Evolutionary conservation across 768 basidiomycete genomes (phyloP).

Genomic region (Chalciporus chontae): DNA sequence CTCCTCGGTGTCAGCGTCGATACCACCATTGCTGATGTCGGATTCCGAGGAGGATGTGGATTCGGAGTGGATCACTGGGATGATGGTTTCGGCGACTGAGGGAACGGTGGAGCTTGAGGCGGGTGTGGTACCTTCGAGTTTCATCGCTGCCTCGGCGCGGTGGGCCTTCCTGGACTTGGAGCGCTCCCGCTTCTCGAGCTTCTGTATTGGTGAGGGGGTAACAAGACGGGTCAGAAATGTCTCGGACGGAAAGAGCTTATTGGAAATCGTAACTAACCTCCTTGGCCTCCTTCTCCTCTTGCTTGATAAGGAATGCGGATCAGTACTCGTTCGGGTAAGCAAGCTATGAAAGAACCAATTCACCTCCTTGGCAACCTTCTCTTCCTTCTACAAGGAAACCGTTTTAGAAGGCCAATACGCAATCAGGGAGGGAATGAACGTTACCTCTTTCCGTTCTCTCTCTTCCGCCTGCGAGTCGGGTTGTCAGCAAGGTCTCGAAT

Average conservation of each 20-base stretch:
- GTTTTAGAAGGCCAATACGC: conserved; percentile 7
- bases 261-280: conserved; percentile 33
- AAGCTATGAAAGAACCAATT: conserved; percentile 11
- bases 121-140: conserved; percentile 17
- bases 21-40: conserved; percentile 54
- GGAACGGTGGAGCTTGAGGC: conserved; percentile 9
- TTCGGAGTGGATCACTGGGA: conserved; percentile 23
- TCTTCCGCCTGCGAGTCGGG: conserved; percentile 48
- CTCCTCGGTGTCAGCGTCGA: conserved; percentile 74
- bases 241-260: neutral
- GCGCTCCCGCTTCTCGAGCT: conserved; percentile 53
- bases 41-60: conserved; percentile 54
- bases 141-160: conserved; percentile 32
- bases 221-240: neutral
- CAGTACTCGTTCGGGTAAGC: conserved; percentile 14
- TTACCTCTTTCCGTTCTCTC: conserved; percentile 58
- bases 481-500: conserved; percentile 5
- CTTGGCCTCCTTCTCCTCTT: conserved; percentile 43
- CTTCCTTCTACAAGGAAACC: conserved; percentile 38
- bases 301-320: conserved; percentile 27
- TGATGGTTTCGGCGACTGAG: conserved; percentile 14
- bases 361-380: conserved; percentile 58
- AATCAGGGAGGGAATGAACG: conserved; percentile 1
- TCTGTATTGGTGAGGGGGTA: conserved; percentile 36
- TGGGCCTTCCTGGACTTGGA: conserved; percentile 51